A percentile compares a stretch with the other conserved stretches of the same genome.
phyloP scores from a whole-genome alignment of 306 rosid genomes.

The Potentilla sterilis region DNA sequence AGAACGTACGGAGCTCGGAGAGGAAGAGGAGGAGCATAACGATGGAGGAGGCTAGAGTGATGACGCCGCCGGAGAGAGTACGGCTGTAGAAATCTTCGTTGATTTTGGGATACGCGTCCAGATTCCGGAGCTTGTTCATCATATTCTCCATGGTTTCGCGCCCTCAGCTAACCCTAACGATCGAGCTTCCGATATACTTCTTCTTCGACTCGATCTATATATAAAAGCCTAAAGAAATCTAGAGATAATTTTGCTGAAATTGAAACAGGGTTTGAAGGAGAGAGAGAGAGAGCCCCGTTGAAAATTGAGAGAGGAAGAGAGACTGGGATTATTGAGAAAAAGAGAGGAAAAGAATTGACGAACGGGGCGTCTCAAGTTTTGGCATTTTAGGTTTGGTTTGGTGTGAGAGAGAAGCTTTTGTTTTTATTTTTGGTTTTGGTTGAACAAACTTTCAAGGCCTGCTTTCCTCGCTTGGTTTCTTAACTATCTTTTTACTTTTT shows the following conservation, averaged over 20 bases:
- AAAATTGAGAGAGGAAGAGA: neutral
- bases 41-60: conserved; percentile 80
- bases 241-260: neutral
- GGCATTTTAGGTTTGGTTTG: neutral
- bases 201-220: neutral
- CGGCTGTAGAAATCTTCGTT: conserved; percentile 97
- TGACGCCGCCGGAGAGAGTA: conserved; percentile 94
- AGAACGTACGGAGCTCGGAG: conserved; percentile 81
- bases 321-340: neutral
- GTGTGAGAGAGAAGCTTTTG: neutral
- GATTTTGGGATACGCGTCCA: conserved; percentile 95
- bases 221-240: neutral
- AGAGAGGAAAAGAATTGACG: neutral
- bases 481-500: neutral
- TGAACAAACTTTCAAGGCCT: conserved; percentile 3
- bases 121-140: conserved; percentile 79
- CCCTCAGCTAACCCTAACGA: neutral
- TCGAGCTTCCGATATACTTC: neutral
- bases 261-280: neutral
- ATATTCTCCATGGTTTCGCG: conserved; percentile 55
- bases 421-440: neutral
- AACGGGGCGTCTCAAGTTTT: conserved; percentile 4
- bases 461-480: neutral
- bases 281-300: neutral
- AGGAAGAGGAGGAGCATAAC: conserved; percentile 87